A percentile compares a stretch with the other conserved stretches of the same genome.
phyloP scores from a whole-genome alignment of 306 rosid species.

The Aeschynomene evenia region DNA sequence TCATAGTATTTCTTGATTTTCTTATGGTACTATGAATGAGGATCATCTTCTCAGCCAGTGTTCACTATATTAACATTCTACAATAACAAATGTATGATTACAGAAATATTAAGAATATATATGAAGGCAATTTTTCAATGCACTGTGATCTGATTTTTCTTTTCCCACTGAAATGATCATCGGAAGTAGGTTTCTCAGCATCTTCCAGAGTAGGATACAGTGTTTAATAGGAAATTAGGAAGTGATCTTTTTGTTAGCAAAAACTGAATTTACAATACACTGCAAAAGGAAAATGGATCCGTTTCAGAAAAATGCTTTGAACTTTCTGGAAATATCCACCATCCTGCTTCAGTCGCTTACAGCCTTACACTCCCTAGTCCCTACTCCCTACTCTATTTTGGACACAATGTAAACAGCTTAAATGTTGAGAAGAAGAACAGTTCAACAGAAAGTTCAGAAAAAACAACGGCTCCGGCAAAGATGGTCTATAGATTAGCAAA shows the following conservation, averaged over 20 bases:
- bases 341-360: background rate
- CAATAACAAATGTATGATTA: background rate
- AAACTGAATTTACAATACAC: background rate
- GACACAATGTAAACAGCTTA: background rate
- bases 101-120: background rate
- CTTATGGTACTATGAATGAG: background rate
- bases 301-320: background rate
- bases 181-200: background rate
- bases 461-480: background rate
- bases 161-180: background rate
- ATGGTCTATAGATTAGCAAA: background rate
- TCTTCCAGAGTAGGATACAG: background rate
- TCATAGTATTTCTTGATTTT: background rate
- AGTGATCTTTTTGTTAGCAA: background rate
- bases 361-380: too few relatives aligned
- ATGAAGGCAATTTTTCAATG: background rate
- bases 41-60: background rate
- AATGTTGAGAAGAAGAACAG: background rate
- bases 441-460: background rate
- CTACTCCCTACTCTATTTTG: background rate
- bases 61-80: background rate
- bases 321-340: background rate
- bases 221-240: background rate
- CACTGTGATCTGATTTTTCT: background rate
- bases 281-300: background rate